Evolutionary conservation across 331 rosid genomes (phyloP).

Genomic region (Erythrophleum ivorense): DNA sequence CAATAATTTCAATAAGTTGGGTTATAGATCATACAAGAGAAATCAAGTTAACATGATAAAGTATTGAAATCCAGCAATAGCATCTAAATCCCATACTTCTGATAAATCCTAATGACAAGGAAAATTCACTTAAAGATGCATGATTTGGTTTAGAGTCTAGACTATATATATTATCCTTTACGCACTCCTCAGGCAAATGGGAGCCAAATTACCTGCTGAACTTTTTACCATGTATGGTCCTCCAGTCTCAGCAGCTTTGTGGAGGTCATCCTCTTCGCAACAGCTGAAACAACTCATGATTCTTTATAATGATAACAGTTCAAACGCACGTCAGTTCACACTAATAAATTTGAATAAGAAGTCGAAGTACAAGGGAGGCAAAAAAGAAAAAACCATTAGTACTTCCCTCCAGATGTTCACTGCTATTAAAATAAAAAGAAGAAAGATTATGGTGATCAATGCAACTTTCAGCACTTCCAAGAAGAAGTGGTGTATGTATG

Average conservation of each 20-base stretch:
- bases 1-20: constrained; percentile 30
- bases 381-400: background rate
- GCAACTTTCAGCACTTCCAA: constrained; percentile 19
- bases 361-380: background rate
- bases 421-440: background rate
- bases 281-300: constrained; percentile 81
- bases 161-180: background rate
- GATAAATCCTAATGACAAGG: constrained; percentile 18
- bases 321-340: constrained; percentile 31
- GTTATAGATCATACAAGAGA: constrained; percentile 26
- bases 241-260: constrained; percentile 59
- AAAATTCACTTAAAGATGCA: constrained; percentile 21
- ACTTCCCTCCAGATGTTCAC: constrained; percentile 21
- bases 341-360: background rate
- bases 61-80: background rate
- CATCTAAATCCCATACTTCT: constrained; percentile 12
- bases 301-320: constrained; percentile 33
- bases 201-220: constrained; percentile 61
- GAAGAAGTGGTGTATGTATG: background rate
- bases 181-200: background rate
- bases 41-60: constrained; percentile 20
- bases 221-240: constrained; percentile 58
- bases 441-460: background rate
- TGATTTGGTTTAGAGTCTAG: background rate
- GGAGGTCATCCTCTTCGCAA: constrained; percentile 70